Base-by-base conservation (phyloP, 768 basidiomycete genomes). In the Favolaschia claudopus region DNA sequence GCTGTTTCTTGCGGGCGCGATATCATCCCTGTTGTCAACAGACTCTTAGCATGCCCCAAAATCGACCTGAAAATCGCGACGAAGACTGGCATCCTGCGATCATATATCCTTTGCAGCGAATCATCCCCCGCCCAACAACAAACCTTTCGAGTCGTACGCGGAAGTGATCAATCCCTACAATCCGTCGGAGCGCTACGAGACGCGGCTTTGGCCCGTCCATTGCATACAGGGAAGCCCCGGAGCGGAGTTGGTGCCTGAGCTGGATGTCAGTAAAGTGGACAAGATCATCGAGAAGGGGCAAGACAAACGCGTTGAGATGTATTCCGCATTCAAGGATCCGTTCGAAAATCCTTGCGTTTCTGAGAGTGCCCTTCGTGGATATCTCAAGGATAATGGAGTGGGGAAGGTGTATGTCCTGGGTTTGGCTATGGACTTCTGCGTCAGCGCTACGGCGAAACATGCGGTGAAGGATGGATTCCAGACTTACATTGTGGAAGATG, bases 161-260 rank as follows among this genome's bases (percentile, higher is more conserved):
- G 65, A 45, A 13, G 58, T 72, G 12, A 50, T 77, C 71, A 66
- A 70, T 69, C 43, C 71, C 70, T 6, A 82, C 76, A 63, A 77
- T 73, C 61, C 70, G 60, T 56, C 69, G 43, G 53, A 72, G 46
- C 65, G 69, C 51, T 63, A 66, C 65, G 67, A 70, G 28, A 86
- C 86, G 64, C 80, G 82, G 33, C 70, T 91, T 25, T 91, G 89
- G 89, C 89, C 89, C 0, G 85, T 83, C 47, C 89, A 91, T 68
- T 89, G 89, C 67, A 78, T 89, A 27, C 80, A 82, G 60, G 82
- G 73, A 34, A 79, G 76, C 2, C 66, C 64, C 0, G 90, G 89
- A 0, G 80, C 80, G 29, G 74, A 80, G 64, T 70, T 91, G 20
- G 83, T 87, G 33, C 58, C 71, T 10, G 79, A 74, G 27, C 64